Evolutionary conservation across 2,329 filamentous ascomycete species (phyloP).

Genomic region (Fusarium solani-melongenae): DNA sequence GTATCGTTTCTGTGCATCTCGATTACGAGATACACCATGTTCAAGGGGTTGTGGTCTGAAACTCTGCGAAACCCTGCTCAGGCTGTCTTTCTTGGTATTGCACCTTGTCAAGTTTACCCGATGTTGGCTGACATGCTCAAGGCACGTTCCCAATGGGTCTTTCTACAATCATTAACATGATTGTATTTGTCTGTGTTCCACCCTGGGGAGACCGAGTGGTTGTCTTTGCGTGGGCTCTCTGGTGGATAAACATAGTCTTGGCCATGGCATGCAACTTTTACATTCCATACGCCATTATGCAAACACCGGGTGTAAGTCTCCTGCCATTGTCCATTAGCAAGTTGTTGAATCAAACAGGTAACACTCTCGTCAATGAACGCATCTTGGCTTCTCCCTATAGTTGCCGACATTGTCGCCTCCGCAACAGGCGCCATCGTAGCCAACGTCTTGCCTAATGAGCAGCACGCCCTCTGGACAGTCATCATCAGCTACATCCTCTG

Average conservation of each 20-base stretch:
- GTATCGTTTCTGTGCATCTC: slow-evolving; percentile 60
- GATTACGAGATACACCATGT: slow-evolving; percentile 67
- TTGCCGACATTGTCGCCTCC: slow-evolving; percentile 70
- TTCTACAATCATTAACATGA: slow-evolving; percentile 70
- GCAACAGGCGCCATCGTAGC: slow-evolving; percentile 68
- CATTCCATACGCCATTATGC: slow-evolving; percentile 60
- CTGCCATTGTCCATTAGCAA: slow-evolving; percentile 8
- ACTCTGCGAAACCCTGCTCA: slow-evolving; percentile 73
- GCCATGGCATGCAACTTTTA: slow-evolving; percentile 59
- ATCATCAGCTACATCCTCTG: slow-evolving; percentile 70
- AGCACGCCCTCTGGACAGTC: slow-evolving; percentile 66
- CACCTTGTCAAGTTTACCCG: background rate
- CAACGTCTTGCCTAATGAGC: slow-evolving; percentile 59
- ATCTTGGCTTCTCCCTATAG: slow-evolving; percentile 70
- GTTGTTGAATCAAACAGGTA: slow-evolving; percentile 25
- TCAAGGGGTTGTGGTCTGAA: slow-evolving; percentile 68
- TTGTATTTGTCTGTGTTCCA: slow-evolving; percentile 64
- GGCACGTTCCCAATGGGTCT: slow-evolving; percentile 73
- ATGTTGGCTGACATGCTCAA: slow-evolving; percentile 42
- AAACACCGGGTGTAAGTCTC: slow-evolving; percentile 47
- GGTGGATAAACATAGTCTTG: slow-evolving; percentile 62
- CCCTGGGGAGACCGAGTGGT: slow-evolving; percentile 66
- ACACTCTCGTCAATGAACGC: slow-evolving; percentile 61
- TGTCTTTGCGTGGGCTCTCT: slow-evolving; percentile 62
- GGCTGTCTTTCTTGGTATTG: slow-evolving; percentile 48